Evolutionary conservation across 768 basidiomycete species (phyloP).

Genomic region (Naganishia randhawae): DNA sequence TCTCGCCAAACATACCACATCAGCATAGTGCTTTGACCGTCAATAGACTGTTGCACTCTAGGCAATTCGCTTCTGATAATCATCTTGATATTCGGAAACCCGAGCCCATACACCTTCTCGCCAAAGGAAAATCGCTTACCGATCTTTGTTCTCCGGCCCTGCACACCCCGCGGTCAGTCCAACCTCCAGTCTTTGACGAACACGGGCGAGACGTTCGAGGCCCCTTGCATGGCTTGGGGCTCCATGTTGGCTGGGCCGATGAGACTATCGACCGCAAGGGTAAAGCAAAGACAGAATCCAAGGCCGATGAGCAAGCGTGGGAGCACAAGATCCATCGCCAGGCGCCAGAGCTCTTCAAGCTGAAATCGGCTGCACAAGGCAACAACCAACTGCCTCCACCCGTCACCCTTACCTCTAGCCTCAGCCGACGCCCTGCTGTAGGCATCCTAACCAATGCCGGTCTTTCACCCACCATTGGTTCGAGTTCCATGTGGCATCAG

Average conservation of each 20-base stretch:
- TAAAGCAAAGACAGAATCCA: conserved; percentile 20
- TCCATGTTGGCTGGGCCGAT: conserved; percentile 18
- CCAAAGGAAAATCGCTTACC: neutral
- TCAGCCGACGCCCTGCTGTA: conserved; percentile 20
- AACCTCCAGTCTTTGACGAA: neutral
- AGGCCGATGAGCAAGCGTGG: conserved; percentile 13
- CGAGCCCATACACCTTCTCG: neutral
- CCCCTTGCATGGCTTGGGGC: conserved; percentile 22
- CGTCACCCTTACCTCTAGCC: neutral
- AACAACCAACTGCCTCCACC: neutral
- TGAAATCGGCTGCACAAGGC: neutral
- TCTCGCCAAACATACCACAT: conserved; percentile 25
- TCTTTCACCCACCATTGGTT: neutral
- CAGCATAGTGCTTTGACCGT: neutral
- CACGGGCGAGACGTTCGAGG: conserved; percentile 14
- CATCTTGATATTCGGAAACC: conserved; percentile 5
- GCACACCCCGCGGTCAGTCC: neutral
- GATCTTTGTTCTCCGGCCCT: neutral
- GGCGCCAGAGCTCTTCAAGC: conserved; percentile 16
- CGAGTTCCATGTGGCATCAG: conserved; percentile 1
- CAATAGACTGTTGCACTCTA: neutral
- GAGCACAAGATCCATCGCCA: conserved; percentile 3
- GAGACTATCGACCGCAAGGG: conserved; percentile 20
- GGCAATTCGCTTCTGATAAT: neutral
- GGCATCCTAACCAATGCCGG: conserved; percentile 16